Base-by-base conservation (phyloP, 2,329 filamentous ascomycete genomes). In the Sporothrix mexicana region DNA sequence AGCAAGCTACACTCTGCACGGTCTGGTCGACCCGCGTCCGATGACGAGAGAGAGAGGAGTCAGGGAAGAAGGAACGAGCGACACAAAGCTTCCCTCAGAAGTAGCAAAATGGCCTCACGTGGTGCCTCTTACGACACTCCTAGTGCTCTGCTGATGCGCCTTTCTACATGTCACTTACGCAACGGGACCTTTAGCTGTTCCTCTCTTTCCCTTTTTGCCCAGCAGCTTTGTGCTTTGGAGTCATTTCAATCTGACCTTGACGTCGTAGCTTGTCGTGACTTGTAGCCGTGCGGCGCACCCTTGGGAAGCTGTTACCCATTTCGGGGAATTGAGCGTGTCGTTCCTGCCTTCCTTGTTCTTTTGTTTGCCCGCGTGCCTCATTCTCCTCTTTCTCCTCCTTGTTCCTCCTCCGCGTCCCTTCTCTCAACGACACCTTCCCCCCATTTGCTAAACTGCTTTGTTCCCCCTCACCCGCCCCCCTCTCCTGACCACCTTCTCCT, bases 391-490 rank as follows among this genome's bases (percentile, higher is more conserved):
- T 5, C 30, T 30, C 30, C 3, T 30, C 62, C 43, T 51, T 25
- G 41, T 15, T 71, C 43, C 55, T 45, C 17, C 43, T 25, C 10
- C 10, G 3, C 10, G 51, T 20, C 23, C n/a, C 51, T 68, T 64
- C 71, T 36, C 36, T 61, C 57, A 15, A 12, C 45, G 61, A 53
- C 64, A 41, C 70, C 51, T 57, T 53, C 36, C 20, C 69, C 68
- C 67, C 25, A 67, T 67, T 67, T 68, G 45, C 69, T 67, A 66
- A 67, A 45, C 25, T 25, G 72, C 72, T 68, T 69, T 68, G 72
- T 64, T 62, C 72, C 72, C 72, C 72, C 72, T 70, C 72, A 68
- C 64, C 67, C 43, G n/a, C 53, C 51, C 43, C 45, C 43, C 45
- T 25, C 36, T 47, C 61, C 59, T 12, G 41, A 59, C 55, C 36